A percentile compares a stretch with the other conserved stretches of the same genome.
phyloP scores from a whole-genome alignment of 1,139 yeast species.

The Yamadazyma conglobata region DNA sequence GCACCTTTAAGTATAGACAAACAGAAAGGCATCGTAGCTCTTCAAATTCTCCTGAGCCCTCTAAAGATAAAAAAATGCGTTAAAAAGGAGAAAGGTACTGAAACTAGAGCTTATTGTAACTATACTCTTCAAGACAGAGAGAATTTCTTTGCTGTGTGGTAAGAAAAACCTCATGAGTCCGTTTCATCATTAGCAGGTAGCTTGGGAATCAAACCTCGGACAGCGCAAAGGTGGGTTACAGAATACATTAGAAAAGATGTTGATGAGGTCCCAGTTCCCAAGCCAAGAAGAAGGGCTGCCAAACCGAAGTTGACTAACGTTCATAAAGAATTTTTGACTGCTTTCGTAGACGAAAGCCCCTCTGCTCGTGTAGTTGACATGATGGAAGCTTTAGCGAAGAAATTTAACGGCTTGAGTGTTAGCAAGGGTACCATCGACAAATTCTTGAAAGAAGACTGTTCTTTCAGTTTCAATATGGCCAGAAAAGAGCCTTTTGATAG shows the following conservation, averaged over 20 bases:
- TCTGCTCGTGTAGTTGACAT: constrained; percentile 10
- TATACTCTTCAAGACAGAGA: constrained; percentile 9
- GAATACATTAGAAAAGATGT: constrained; percentile 10
- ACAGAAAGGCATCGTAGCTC: neutral
- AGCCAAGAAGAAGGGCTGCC: constrained; percentile 8
- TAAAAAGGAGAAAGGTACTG: constrained; percentile 1
- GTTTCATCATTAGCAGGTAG: constrained; percentile 7
- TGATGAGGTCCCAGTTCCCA: constrained; percentile 11
- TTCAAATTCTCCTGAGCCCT: neutral
- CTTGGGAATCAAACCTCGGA: constrained; percentile 4
- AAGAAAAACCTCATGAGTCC: constrained; percentile 10
- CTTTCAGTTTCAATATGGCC: constrained; percentile 2
- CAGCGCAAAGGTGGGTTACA: constrained; percentile 14
- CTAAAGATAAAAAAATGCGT: no score
- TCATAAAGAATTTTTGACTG: constrained; percentile 11
- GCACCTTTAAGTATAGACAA: no score
- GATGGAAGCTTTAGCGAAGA: constrained; percentile 3
- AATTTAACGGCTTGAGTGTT: constrained; percentile 7
- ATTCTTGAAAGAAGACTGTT: constrained; percentile 6
- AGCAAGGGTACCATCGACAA: constrained; percentile 7
- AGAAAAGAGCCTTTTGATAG: constrained; percentile 3
- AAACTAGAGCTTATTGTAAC: constrained; percentile 5
- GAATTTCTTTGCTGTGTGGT: constrained; percentile 10
- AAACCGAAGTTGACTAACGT: constrained; percentile 9
- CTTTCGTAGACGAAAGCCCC: constrained; percentile 7